phyloP scores from a whole-genome alignment of 2,329 filamentous ascomycete species.

The Colletotrichum sp. region DNA sequence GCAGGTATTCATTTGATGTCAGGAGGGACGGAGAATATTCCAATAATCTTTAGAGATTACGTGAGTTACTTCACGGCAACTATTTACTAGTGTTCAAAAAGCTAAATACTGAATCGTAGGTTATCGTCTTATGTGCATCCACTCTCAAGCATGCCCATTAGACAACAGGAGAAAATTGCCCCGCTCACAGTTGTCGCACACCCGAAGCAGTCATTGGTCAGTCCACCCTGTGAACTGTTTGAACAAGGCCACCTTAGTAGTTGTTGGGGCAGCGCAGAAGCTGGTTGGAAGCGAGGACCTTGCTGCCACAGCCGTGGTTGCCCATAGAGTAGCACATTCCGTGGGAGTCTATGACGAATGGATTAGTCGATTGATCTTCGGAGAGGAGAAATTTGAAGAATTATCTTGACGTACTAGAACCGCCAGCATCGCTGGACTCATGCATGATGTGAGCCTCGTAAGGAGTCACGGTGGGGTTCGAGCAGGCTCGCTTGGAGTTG shows the following conservation, averaged over 20 bases:
- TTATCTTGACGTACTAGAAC: not conserved
- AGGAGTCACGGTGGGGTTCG: not conserved
- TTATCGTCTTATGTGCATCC: not conserved
- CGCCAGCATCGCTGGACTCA: not conserved
- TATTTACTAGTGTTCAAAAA: not conserved
- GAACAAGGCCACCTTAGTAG: not conserved
- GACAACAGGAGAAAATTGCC: not conserved
- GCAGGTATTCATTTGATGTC: no score
- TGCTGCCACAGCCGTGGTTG: not conserved
- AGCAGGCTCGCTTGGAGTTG: not conserved
- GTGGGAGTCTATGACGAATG: not conserved
- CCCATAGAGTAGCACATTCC: not conserved
- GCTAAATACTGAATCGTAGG: not conserved
- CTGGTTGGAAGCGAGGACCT: not conserved
- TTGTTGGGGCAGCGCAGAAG: not conserved
- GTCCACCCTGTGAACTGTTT: not conserved
- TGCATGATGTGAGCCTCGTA: not conserved
- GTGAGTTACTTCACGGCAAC: not conserved
- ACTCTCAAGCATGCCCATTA: not conserved
- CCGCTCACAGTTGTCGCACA: not conserved
- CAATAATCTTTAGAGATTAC: not conserved
- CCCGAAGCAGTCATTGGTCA: not conserved
- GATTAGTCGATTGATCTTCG: not conserved
- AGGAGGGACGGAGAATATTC: not conserved
- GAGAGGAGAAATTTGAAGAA: accelerated